Base-by-base conservation (phyloP, 768 basidiomycete species). In the Tylopilus sp. region DNA sequence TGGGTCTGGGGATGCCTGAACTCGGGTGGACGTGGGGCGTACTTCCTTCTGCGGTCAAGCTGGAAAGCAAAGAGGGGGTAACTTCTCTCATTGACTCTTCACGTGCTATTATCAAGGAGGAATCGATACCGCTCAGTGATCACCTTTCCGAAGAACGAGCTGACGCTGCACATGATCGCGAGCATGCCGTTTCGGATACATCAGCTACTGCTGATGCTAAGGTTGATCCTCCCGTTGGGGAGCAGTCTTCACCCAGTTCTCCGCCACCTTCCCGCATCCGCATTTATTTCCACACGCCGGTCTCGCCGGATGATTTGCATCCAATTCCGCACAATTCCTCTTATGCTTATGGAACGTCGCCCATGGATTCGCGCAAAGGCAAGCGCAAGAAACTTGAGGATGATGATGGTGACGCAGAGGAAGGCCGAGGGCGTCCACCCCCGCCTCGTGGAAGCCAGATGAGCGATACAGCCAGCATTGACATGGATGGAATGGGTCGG, bases 261-360 rank as follows among this genome's bases (percentile, higher is more conserved):
- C 80, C 63, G 69, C 85, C 71, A 72, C 86, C 88, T 31, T 90
- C 90, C 40, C 86, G 91, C 57, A 85, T 93, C 63, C 87, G 90
- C 63, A 89, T 93, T 52, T 93, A 93, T 76, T 93, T 93, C 77
- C 90, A 92, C 74, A 92, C 90, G 24, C 91, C 90, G 55, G 87
- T 87, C 57, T 83, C 87, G 58, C 79, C 85, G 64, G 89, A 90
- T 74, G 89, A 91, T 71, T 79, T 85, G 52, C 84, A 82, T 66
- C 85, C 85, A 22, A 84, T 89, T 67, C 83, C 85, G 54, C 81
- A 84, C 75, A 75, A 81, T 62, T 73, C 75, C 56, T 71, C 76
- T 64, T 67, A 70, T 67, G 59, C 60, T 45, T 56, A 57, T 59
- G 59, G 63, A 43, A 72, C 77, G 66, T 65, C 72, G 45, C 74